These are phyloP conservation scores for Dimocarpus longan DNA, from an alignment of 345 rosid genomes.

Conservation along the genomic window DNA sequence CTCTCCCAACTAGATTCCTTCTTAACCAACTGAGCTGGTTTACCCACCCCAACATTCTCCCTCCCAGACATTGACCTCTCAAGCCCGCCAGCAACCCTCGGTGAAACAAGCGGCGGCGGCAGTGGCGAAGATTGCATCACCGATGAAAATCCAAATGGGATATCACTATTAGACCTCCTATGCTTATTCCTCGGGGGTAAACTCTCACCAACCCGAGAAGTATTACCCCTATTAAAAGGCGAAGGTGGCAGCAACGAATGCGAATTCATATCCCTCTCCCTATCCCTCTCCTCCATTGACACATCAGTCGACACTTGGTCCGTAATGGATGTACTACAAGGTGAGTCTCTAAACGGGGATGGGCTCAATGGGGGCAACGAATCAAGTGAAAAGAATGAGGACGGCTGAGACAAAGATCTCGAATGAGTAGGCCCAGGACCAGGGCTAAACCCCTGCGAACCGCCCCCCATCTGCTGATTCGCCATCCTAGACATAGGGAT, in stretches of 20 bases:
- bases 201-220: slow-evolving; percentile 52
- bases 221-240: slow-evolving; percentile 52
- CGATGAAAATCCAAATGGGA: slow-evolving; percentile 67
- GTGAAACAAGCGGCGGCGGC: slow-evolving; percentile 55
- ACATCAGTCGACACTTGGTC: slow-evolving; percentile 58
- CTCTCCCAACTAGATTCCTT: slow-evolving; percentile 59
- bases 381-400: slow-evolving; percentile 76
- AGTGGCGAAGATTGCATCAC: slow-evolving; percentile 58
- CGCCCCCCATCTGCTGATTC: slow-evolving; percentile 46
- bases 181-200: slow-evolving; percentile 87
- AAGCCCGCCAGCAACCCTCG: slow-evolving; percentile 43
- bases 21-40: slow-evolving; percentile 49
- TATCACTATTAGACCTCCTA: slow-evolving; percentile 85
- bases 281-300: slow-evolving; percentile 49
- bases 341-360: slow-evolving; percentile 58
- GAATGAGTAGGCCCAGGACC: slow-evolving; percentile 57
- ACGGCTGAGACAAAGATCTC: slow-evolving; percentile 83
- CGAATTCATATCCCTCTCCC: slow-evolving; percentile 49
- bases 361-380: slow-evolving; percentile 83
- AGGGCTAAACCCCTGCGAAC: slow-evolving; percentile 44
- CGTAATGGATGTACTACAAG: slow-evolving; percentile 29
- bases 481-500: slow-evolving; percentile 63
- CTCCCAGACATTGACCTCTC: slow-evolving; percentile 55
- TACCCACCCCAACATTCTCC: slow-evolving; percentile 41
- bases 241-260: slow-evolving; percentile 70